Evolutionary conservation across 805 yeast genomes (phyloP).

Genomic region (Schwanniomyces pseudopolymorphus): DNA sequence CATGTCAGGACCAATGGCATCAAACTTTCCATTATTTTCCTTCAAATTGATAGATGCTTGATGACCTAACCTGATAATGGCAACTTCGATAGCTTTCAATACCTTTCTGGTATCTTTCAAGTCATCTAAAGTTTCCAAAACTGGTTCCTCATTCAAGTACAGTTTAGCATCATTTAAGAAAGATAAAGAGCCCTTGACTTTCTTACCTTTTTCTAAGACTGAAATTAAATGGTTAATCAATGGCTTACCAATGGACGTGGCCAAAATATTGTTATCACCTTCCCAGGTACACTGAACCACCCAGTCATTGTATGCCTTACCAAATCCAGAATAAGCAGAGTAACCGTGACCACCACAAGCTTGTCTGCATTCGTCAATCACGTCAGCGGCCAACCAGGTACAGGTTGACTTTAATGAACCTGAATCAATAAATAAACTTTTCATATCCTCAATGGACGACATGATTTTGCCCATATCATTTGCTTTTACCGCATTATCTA

Average conservation of each 20-base stretch:
- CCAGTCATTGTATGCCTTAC: conserved; percentile 46
- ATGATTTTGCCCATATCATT: conserved; percentile 31
- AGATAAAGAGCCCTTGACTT: conserved; percentile 32
- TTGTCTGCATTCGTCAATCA: conserved; percentile 44
- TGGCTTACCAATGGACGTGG: conserved; percentile 41
- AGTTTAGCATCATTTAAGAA: conserved; percentile 30
- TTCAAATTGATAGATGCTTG: conserved; percentile 28
- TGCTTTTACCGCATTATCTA: conserved; percentile 37
- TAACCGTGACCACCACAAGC: conserved; percentile 51
- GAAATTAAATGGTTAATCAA: conserved; percentile 31
- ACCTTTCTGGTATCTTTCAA: conserved; percentile 30
- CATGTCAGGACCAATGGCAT: conserved; percentile 35
- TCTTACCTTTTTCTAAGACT: conserved; percentile 28
- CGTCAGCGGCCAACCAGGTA: conserved; percentile 44
- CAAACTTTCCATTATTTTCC: conserved; percentile 29
- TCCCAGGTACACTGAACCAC: conserved; percentile 51
- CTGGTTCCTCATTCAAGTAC: conserved; percentile 25
- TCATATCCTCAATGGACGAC: conserved; percentile 36
- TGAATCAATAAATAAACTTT: conserved; percentile 44
- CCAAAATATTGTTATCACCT: conserved; percentile 48
- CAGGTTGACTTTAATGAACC: conserved; percentile 45
- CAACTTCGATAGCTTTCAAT: conserved; percentile 39
- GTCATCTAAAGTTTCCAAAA: conserved; percentile 25
- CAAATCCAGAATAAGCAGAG: conserved; percentile 45
- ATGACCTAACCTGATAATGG: conserved; percentile 34